Percentiles rank a stretch among this genome's conserved stretches.
Evolutionary conservation across 1,139 yeast species (phyloP).

Genomic region (Suhomyces panamericanus): DNA sequence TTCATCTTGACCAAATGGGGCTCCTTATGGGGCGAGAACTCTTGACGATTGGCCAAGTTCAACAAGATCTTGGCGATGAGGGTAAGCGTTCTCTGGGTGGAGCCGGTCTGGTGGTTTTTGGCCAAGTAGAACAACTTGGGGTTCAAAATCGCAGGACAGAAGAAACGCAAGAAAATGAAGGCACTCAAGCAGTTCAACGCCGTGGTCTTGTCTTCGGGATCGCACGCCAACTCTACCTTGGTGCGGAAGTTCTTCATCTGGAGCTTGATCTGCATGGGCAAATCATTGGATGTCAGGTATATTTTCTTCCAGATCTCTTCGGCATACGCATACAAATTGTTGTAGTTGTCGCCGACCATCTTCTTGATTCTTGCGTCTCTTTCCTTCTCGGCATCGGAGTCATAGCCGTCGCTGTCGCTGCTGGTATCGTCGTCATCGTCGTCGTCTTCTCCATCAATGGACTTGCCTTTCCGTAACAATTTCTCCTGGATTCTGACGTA

Average conservation of each 20-base stretch:
- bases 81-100: slow-evolving; percentile 74
- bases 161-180: slow-evolving; percentile 78
- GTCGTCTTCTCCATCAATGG: slow-evolving; percentile 22
- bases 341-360: slow-evolving; percentile 51
- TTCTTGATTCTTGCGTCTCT: slow-evolving; percentile 26
- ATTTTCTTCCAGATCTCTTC: slow-evolving; percentile 74
- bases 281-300: slow-evolving; percentile 65
- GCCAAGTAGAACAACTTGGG: slow-evolving; percentile 82
- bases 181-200: slow-evolving; percentile 77
- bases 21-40: slow-evolving; percentile 75
- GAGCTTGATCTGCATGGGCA: slow-evolving; percentile 68
- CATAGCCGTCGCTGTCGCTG: slow-evolving; percentile 27
- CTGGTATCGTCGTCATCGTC: slow-evolving; percentile 27
- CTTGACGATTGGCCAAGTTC: slow-evolving; percentile 74
- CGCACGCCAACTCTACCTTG: slow-evolving; percentile 61
- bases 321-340: slow-evolving; percentile 54
- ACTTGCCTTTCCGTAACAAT: slow-evolving; percentile 32
- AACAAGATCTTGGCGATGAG: slow-evolving; percentile 79
- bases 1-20: slow-evolving; percentile 77
- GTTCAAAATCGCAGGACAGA: slow-evolving; percentile 88
- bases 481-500: slow-evolving; percentile 46
- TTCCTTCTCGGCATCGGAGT: slow-evolving; percentile 37
- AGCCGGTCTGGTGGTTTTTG: slow-evolving; percentile 67
- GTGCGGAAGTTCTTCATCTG: slow-evolving; percentile 60
- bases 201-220: slow-evolving; percentile 54